Percentiles rank a stretch among this genome's conserved stretches.
These are phyloP conservation scores for Chytriomyces confervae DNA, from an alignment of 192 early-diverging fungal genomes.

Conservation along the genomic window DNA sequence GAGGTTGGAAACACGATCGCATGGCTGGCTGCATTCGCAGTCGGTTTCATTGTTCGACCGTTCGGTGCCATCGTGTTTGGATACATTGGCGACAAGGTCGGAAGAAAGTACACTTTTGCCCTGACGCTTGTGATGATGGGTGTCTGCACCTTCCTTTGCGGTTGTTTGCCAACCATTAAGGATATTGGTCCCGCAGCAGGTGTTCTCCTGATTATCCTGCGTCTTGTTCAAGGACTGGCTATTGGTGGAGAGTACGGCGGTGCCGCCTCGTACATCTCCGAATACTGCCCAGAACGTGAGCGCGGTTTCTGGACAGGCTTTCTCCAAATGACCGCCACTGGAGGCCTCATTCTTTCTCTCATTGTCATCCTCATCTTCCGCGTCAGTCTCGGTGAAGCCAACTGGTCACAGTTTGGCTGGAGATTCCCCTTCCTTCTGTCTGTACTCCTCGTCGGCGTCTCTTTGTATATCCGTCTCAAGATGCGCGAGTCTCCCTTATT, in stretches of 20 bases:
- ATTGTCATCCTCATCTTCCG: conserved; percentile 29
- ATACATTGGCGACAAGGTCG: conserved; percentile 29
- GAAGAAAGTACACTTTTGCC: conserved; percentile 35
- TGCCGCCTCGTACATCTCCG: conserved; percentile 38
- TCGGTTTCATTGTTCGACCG: conserved; percentile 39
- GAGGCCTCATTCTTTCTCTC: conserved; percentile 30
- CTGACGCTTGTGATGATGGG: conserved; percentile 35
- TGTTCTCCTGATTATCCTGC: conserved; percentile 31
- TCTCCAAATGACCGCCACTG: conserved; percentile 38
- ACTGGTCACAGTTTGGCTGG: conserved; percentile 35
- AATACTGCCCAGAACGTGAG: conserved; percentile 22
- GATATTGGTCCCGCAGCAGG: conserved; percentile 33
- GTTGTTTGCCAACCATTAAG: conserved; percentile 37
- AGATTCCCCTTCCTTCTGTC: conserved; percentile 44
- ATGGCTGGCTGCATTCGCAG: conserved; percentile 35
- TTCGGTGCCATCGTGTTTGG: conserved; percentile 45
- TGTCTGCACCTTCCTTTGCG: conserved; percentile 32
- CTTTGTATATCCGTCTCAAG: conserved; percentile 38
- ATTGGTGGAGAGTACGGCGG: conserved; percentile 47
- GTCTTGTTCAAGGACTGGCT: conserved; percentile 40
- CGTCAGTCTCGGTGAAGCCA: conserved; percentile 5
- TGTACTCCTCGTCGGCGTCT: conserved; percentile 30
- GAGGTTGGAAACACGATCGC: conserved; percentile 17
- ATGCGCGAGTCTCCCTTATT: conserved; percentile 35
- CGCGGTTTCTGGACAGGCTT: conserved; percentile 40